These are phyloP conservation scores for Pseudevernia furfuracea DNA, from an alignment of 495 filamentous ascomycete genomes.

Conservation along the genomic window DNA sequence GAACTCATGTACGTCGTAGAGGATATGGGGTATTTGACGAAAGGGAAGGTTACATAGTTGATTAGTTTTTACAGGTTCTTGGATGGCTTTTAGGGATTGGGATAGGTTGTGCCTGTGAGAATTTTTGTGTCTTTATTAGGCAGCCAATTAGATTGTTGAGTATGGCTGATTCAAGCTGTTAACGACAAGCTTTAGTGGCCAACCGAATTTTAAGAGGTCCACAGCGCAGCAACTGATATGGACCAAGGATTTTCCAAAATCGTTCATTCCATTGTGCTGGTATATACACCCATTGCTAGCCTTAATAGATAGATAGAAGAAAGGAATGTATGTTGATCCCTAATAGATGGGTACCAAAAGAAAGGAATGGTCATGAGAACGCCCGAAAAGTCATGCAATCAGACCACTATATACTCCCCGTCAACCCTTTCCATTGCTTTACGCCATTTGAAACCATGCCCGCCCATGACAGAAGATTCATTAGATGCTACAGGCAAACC, in stretches of 20 bases:
- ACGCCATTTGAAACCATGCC: slow-evolving; percentile 65
- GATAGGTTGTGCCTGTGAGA: too few species aligned
- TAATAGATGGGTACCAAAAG: not conserved
- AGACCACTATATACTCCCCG: slow-evolving; percentile 86
- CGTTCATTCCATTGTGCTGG: not conserved
- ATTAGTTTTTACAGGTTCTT: too few species aligned
- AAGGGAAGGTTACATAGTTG: too few species aligned
- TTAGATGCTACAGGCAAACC: slow-evolving; percentile 13
- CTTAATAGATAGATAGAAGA: not conserved
- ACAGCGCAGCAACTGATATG: not conserved
- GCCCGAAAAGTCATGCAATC: not conserved
- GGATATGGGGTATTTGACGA: too few species aligned
- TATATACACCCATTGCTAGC: slow-evolving; percentile 4
- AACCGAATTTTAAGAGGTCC: too few species aligned
- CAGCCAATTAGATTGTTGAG: too few species aligned
- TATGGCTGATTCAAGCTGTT: too few species aligned
- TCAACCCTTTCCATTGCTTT: slow-evolving; percentile 67
- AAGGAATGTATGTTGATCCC: not conserved
- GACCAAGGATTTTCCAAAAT: not conserved
- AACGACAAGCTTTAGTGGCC: too few species aligned
- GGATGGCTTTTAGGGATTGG: too few species aligned
- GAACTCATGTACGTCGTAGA: too few species aligned
- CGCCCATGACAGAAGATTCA: slow-evolving; percentile 13
- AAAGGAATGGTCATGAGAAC: not conserved
- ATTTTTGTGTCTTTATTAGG: too few species aligned